A percentile compares a stretch with the other conserved stretches of the same genome.
These are phyloP conservation scores for Ambrosia trifida DNA, from an alignment of 129 eudicot species.

Conservation along the genomic window DNA sequence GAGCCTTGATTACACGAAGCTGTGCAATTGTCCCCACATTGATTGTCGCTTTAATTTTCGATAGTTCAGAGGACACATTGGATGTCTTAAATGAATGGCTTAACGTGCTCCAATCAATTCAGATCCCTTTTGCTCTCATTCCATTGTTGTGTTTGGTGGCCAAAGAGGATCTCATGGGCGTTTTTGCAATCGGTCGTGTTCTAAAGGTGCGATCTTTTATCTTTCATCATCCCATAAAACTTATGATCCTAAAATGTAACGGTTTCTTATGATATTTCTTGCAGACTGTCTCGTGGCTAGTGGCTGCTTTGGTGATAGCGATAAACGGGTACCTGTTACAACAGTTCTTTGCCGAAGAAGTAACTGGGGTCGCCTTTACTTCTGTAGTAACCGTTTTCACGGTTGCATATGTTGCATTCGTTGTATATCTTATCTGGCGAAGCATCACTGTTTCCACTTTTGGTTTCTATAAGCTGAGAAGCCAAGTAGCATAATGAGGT, in stretches of 20 bases:
- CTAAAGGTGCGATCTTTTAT: conserved; percentile 3
- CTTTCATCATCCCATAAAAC: neutral
- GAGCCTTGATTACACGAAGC: conserved; percentile 14
- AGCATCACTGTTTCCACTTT: conserved; percentile 1
- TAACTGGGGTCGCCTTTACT: conserved; percentile 5
- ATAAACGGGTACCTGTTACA: conserved; percentile 16
- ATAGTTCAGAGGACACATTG: conserved; percentile 7
- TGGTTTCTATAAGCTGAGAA: conserved; percentile 3
- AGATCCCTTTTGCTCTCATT: conserved; percentile 19
- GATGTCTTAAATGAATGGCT: conserved; percentile 16
- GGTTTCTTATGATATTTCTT: conserved; percentile 4
- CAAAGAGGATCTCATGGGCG: conserved; percentile 20
- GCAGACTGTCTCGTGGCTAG: conserved; percentile 9
- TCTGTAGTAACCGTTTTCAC: conserved; percentile 1
- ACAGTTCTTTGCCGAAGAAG: conserved; percentile 10
- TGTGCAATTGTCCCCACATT: conserved; percentile 14
- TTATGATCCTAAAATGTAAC: neutral
- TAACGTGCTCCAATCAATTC: conserved; percentile 16
- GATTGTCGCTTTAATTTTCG: conserved; percentile 7
- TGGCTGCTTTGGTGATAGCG: conserved; percentile 20
- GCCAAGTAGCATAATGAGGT: neutral
- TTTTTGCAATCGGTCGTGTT: conserved; percentile 10
- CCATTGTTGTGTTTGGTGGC: conserved; percentile 13
- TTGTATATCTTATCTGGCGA: conserved; percentile 16
- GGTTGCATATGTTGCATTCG: conserved; percentile 7